Base-by-base conservation (phyloP, 768 basidiomycete species). In the Boletus reticuloceps region DNA sequence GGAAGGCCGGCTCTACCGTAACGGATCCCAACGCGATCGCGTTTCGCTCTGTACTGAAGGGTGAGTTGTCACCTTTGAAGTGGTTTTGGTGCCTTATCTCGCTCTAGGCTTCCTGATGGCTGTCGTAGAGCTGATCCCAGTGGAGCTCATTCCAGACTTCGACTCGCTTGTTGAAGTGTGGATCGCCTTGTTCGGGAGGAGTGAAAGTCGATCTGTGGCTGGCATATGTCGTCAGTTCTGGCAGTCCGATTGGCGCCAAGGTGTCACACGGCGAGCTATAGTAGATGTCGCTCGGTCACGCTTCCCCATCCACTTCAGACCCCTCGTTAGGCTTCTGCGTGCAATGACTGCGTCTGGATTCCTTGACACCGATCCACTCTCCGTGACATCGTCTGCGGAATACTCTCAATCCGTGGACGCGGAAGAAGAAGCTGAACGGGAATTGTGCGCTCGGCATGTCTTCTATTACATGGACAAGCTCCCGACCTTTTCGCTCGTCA, bases 201-300 rank as follows among this genome's bases (percentile, higher is more conserved):
- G 88, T 60, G 74, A 84, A 75, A 69, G 74, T 67, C 66, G 72
- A 54, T 82, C 89, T 29, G 78, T 89, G 25, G 75, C 81, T 12
- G 82, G 82, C 4, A 84, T 96, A 55, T 89, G 87, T 59, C 74
- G 79, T 6, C 91, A 94, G 60, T 95, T 84, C 69, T 98, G 94
- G 93, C 78, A 84, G 50, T 77, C 74, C 2, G 92, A 94, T 64
- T 89, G 85, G 83, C 74, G 82, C 38, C 76, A 79, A 37, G 83
- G 83, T 45, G 77, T 80, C 5, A 74, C 85, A 19, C 88, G 93
- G 31, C 82, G 88, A 27, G 88, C 89, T 36, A 81, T 95, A 47
- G 81, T 98, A 51, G 92, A 94, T 56, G 84, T 92, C 22, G 83
- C 89, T 8, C 81, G 89, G 4, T 82, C 88, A 10, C 82, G 91